phyloP scores from a whole-genome alignment of 208 protist genomes.

The Leishmania gerbilli region DNA sequence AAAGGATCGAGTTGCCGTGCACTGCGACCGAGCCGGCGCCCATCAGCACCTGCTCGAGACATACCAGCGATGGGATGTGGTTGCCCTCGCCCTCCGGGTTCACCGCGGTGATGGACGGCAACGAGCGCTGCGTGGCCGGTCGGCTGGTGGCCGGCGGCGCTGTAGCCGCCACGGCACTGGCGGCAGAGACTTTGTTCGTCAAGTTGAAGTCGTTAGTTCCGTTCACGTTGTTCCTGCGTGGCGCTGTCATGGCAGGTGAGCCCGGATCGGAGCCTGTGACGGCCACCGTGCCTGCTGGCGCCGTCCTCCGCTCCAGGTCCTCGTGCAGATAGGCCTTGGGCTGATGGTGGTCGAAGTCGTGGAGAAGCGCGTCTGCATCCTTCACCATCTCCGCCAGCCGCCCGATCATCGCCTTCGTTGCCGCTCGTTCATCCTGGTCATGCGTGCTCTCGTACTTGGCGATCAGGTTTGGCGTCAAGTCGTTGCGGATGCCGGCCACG shows the following conservation, averaged over 20 bases:
- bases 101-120: conserved; percentile 25
- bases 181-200: background rate
- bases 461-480: conserved; percentile 56
- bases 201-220: background rate
- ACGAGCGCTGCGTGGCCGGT: conserved; percentile 3
- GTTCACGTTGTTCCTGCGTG: background rate
- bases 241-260: background rate
- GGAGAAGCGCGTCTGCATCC: conserved; percentile 66
- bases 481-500: conserved; percentile 66
- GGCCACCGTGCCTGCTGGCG: background rate
- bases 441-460: conserved; percentile 47
- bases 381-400: conserved; percentile 70
- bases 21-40: conserved; percentile 62
- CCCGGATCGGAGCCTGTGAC: background rate
- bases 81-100: conserved; percentile 14
- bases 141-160: background rate
- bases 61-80: conserved; percentile 60
- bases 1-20: conserved; percentile 63
- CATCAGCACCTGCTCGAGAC: conserved; percentile 60
- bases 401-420: conserved; percentile 56
- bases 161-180: background rate
- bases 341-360: conserved; percentile 73
- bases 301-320: conserved; percentile 24
- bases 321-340: conserved; percentile 77
- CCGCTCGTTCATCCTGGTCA: conserved; percentile 31